Evolutionary conservation across 2,329 filamentous ascomycete genomes (phyloP), one percentile per base, ranked within the genome.

Genomic region (Paecilomyces formosus): DNA sequence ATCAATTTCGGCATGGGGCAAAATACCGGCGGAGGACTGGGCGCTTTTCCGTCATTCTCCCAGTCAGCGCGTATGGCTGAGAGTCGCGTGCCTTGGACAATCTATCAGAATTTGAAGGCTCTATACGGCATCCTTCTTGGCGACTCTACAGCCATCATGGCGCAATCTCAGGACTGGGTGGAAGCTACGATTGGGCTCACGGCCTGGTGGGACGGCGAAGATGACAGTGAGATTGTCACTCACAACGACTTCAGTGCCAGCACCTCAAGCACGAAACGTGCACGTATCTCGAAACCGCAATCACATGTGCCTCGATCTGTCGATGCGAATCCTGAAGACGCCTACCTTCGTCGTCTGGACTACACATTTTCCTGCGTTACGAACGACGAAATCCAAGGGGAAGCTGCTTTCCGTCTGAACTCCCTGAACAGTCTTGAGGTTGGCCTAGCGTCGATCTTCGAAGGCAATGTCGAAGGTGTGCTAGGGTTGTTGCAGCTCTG

Each of bases 191-290:
- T 97, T 60, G 89, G 88, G 1, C 78, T 97, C 55, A 87, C 92
- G 31, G 87, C 89, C 5, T 97, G 93, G 93, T 96, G 92, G 92
- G 88, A 96, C 69, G 90, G 94, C 61, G 83, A 84, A n/a, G 84
- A 86, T 60, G 82, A 86, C 9, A 78, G 80, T 13, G 75, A 78
- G 1, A 64, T 74, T 28, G 73, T 39, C 58, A 60, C 61, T 13
- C 53, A 51, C 13, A 58, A 61, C 22, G 30, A 53, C 39, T 60
- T 65, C 22, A 61, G 60, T 31, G 60, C 65, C n/a, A 68, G 65
- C 56, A 64, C 61, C 28, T 60, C 59, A 51, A 65, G 62, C 51
- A 52, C 68, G 60, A 55, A 62, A 39, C 67, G 66, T 54, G 64
- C 66, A 8, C 66, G 61, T 6, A 13, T 52, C 18, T 50, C 49